Conservation (phyloP, 495 filamentous ascomycete species). For the Filosporella fistucella region DNA sequence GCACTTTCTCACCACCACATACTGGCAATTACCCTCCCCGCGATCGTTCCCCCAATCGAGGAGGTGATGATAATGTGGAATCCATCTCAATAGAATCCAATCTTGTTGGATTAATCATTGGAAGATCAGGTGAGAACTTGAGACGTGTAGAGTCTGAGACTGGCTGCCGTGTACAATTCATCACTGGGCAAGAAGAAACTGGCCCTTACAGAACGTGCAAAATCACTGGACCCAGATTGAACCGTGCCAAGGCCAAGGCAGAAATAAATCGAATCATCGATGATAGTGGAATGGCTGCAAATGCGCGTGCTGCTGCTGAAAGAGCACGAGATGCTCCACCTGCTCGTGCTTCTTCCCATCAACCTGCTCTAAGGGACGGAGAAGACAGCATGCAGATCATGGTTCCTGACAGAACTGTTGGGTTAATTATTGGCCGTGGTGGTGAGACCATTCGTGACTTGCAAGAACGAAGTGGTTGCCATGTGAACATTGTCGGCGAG, state of each 20-base stretch:
- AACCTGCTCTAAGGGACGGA: slow-evolving; percentile 57
- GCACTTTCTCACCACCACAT: slow-evolving; percentile 40
- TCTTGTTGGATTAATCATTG: slow-evolving; percentile 80
- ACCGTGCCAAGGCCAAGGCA: slow-evolving; percentile 63
- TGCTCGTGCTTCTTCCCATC: slow-evolving; percentile 24
- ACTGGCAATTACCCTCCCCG: slow-evolving; percentile 27
- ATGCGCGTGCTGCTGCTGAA: slow-evolving; percentile 30
- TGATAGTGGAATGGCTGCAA: slow-evolving; percentile 66
- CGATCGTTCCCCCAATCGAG: slow-evolving; percentile 49
- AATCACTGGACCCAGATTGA: slow-evolving; percentile 63
- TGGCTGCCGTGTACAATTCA: slow-evolving; percentile 73
- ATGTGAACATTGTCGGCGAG: slow-evolving; percentile 85
- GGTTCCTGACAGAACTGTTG: slow-evolving; percentile 85
- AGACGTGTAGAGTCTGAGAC: slow-evolving; percentile 72
- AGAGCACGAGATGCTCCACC: slow-evolving; percentile 19
- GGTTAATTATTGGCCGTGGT: slow-evolving; percentile 78
- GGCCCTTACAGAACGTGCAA: slow-evolving; percentile 71
- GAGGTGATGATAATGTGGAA: slow-evolving; percentile 59
- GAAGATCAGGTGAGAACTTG: slow-evolving; percentile 76
- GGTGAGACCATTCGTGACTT: slow-evolving; percentile 87
- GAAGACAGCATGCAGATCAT: slow-evolving; percentile 79
- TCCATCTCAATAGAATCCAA: slow-evolving; percentile 71
- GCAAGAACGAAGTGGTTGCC: slow-evolving; percentile 78
- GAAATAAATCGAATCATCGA: slow-evolving; percentile 79
- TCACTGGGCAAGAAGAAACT: slow-evolving; percentile 61